Evolutionary conservation across 306 rosid species (phyloP).

Genomic region (Castanea mollissima): DNA sequence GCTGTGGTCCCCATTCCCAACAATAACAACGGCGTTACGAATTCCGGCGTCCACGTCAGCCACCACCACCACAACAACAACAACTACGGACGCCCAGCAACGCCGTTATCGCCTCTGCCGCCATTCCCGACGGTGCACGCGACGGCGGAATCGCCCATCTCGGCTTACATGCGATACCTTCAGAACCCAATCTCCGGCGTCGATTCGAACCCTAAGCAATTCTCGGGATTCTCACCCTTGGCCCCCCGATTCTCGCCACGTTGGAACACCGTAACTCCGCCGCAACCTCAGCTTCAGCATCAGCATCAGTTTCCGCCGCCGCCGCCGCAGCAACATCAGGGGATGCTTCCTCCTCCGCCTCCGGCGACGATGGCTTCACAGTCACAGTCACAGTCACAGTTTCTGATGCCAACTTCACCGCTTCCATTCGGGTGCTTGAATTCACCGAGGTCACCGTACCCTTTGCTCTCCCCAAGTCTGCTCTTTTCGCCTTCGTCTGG

Average conservation of each 20-base stretch:
- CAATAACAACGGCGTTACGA: constrained; percentile 7
- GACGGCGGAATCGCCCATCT: constrained; percentile 89
- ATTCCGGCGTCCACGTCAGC: too few species aligned
- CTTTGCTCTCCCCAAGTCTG: constrained; percentile 61
- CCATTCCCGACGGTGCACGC: constrained; percentile 87
- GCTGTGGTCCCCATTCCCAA: background rate
- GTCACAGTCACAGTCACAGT: constrained; percentile 27
- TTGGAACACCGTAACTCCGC: constrained; percentile 47
- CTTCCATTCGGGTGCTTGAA: constrained; percentile 84
- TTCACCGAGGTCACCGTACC: constrained; percentile 69
- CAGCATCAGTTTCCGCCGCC: constrained; percentile 8
- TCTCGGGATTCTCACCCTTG: constrained; percentile 73
- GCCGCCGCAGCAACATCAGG: constrained; percentile 19
- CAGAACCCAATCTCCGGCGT: constrained; percentile 41
- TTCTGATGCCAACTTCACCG: constrained; percentile 61
- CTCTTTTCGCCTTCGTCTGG: constrained; percentile 73
- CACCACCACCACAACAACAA: too few species aligned
- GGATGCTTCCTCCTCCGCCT: constrained; percentile 19
- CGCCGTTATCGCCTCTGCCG: constrained; percentile 86
- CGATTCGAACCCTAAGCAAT: constrained; percentile 53
- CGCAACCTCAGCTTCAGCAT: constrained; percentile 21
- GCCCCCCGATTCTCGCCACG: constrained; percentile 65
- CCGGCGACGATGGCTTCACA: background rate
- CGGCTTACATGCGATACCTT: constrained; percentile 80
- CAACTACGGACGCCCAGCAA: constrained; percentile 36